Evolutionary conservation across 2,329 filamentous ascomycete genomes (phyloP).

Genomic region (Aspergillus fischeri): DNA sequence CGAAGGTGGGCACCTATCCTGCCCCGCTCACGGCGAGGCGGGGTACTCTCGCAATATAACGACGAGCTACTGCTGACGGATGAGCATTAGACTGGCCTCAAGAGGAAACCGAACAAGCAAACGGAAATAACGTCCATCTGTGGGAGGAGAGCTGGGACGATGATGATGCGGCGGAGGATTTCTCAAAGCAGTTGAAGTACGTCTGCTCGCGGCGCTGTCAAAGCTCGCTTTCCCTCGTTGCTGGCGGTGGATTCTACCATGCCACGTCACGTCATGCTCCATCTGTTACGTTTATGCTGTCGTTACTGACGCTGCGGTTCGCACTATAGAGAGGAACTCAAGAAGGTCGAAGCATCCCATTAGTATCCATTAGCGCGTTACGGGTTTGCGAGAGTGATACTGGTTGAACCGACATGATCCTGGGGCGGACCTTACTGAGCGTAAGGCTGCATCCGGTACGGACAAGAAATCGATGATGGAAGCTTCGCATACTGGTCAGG

Average conservation of each 20-base stretch:
- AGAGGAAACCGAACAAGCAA: constrained; percentile 72
- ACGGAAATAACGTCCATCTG: constrained; percentile 69
- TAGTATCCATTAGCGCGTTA: constrained; percentile 43
- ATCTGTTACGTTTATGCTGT: background rate
- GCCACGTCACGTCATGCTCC: background rate
- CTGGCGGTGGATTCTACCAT: background rate
- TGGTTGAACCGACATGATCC: background rate
- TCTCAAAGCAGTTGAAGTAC: constrained; percentile 89
- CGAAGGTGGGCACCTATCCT: constrained; percentile 60
- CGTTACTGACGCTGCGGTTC: constrained; percentile 3
- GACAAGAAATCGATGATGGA: background rate
- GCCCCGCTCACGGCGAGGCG: background rate
- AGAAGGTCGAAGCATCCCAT: constrained; percentile 82
- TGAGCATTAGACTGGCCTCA: constrained; percentile 73
- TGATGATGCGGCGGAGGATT: constrained; percentile 94
- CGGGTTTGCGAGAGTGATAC: constrained; percentile 3
- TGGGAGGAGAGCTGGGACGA: constrained; percentile 99
- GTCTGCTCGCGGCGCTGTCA: constrained; percentile 30
- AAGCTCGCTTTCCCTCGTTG: background rate
- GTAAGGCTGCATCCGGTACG: background rate
- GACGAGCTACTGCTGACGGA: constrained; percentile 7
- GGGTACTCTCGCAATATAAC: background rate
- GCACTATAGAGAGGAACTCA: constrained; percentile 63
- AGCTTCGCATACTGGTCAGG: background rate
- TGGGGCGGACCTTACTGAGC: background rate